Conservation (phyloP, 768 basidiomycete species). For the Suillus lakei region DNA sequence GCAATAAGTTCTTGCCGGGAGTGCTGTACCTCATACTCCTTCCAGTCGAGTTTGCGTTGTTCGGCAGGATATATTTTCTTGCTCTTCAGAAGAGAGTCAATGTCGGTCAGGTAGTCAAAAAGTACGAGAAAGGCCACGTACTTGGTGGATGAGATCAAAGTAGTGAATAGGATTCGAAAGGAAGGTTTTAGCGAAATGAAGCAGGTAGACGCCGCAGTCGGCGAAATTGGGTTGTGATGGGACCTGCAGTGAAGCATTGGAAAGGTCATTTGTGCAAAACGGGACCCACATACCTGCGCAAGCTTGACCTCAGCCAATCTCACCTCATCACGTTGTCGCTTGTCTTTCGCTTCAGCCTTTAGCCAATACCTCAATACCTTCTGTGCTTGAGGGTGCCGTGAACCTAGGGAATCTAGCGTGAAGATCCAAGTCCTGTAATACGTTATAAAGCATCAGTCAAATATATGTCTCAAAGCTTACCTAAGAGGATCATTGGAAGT, state of each 20-base stretch:
- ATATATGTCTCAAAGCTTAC: constrained; percentile 18
- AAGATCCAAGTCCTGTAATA: constrained; percentile 73
- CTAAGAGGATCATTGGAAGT: constrained; percentile 19
- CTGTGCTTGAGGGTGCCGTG: constrained; percentile 66
- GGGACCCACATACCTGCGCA: constrained; percentile 50
- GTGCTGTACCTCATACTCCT: constrained; percentile 47
- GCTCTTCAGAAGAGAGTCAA: constrained; percentile 25
- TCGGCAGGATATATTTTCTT: constrained; percentile 36
- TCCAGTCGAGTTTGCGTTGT: constrained; percentile 56
- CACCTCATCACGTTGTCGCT: constrained; percentile 48
- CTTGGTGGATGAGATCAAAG: constrained; percentile 50
- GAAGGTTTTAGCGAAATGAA: constrained; percentile 85
- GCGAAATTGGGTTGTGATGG: constrained; percentile 88
- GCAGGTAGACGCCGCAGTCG: constrained; percentile 91
- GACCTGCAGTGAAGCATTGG: constrained; percentile 52
- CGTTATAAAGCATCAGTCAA: background rate
- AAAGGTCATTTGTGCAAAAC: background rate
- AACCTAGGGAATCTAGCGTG: constrained; percentile 88
- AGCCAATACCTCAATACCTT: constrained; percentile 72
- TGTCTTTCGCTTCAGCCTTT: constrained; percentile 76
- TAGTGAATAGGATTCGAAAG: constrained; percentile 63
- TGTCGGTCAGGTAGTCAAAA: background rate
- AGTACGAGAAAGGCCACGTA: constrained; percentile 9
- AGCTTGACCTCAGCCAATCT: constrained; percentile 49
- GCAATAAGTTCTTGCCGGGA: constrained; percentile 51